Percentiles rank a stretch among this genome's conserved stretches.
These are phyloP conservation scores for Kodamaea jinghongensis DNA, from an alignment of 805 yeast genomes.

Conservation along the genomic window DNA sequence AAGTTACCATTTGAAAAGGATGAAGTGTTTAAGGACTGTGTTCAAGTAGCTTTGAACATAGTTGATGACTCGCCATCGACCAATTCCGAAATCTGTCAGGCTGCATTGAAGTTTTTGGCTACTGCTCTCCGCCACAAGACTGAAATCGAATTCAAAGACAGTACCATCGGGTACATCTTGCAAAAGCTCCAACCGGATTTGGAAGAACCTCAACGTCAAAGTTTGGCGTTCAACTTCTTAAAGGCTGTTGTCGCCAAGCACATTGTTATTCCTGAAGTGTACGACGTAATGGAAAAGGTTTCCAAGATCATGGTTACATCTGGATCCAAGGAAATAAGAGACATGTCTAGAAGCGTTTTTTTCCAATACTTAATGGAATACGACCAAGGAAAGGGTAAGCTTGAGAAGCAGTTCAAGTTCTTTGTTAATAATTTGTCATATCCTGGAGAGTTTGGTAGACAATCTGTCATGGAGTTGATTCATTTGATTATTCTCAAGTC, in stretches of 20 bases:
- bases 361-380: conserved; percentile 88
- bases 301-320: conserved; percentile 86
- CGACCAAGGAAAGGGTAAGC: conserved; percentile 84
- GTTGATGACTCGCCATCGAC: conserved; percentile 78
- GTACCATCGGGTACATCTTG: conserved; percentile 71
- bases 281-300: conserved; percentile 81
- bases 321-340: conserved; percentile 78
- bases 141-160: conserved; percentile 62
- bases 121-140: conserved; percentile 67
- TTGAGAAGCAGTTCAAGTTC: conserved; percentile 79
- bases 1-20: conserved; percentile 62
- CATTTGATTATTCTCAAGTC: conserved; percentile 68
- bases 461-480: conserved; percentile 85
- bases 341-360: conserved; percentile 77
- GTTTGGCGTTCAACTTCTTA: conserved; percentile 80
- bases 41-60: conserved; percentile 58
- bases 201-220: conserved; percentile 85
- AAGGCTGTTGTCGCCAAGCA: conserved; percentile 74
- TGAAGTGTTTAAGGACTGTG: conserved; percentile 53
- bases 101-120: conserved; percentile 71
- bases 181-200: conserved; percentile 78
- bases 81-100: conserved; percentile 74
- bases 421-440: conserved; percentile 78
- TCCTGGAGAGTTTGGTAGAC: conserved; percentile 82
- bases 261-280: conserved; percentile 79